A percentile compares a stretch with the other conserved stretches of the same genome.
phyloP scores from a whole-genome alignment of 2,329 filamentous ascomycete species.

The Colletotrichum liriopes region DNA sequence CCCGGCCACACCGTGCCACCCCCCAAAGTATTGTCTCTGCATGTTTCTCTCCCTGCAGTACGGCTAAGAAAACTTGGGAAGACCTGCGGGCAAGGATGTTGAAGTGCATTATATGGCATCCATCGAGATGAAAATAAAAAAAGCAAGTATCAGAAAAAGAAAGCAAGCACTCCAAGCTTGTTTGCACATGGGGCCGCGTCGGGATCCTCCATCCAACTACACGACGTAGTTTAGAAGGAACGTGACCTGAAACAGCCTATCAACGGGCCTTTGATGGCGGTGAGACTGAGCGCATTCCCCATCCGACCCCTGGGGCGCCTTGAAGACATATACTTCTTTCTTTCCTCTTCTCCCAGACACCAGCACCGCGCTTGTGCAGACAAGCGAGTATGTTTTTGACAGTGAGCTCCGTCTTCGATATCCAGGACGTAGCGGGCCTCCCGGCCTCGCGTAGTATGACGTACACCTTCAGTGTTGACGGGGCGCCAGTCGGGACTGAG shows the following conservation, averaged over 20 bases:
- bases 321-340: background rate
- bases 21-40: conserved; percentile 4
- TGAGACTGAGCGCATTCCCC: conserved; percentile 33
- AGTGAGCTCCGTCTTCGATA: background rate
- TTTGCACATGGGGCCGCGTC: background rate
- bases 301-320: background rate
- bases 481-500: background rate
- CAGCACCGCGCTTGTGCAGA: background rate
- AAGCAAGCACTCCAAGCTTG: conserved; percentile 9
- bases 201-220: background rate
- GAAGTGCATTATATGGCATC: background rate
- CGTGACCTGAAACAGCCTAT: conserved; percentile 35
- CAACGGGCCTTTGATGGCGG: conserved; percentile 6
- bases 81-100: background rate
- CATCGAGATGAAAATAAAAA: background rate
- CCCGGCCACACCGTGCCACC: conserved; percentile 17
- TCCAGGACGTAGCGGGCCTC: background rate
- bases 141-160: background rate
- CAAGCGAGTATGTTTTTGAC: background rate
- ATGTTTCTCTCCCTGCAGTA: conserved; percentile 1
- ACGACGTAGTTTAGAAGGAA: conserved; percentile 33
- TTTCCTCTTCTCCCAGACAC: conserved; percentile 1
- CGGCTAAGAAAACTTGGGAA: background rate
- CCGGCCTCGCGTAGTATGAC: background rate
- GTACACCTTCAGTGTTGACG: background rate